phyloP scores from a whole-genome alignment of 345 rosid genomes.

The Rhizophora apiculata region DNA sequence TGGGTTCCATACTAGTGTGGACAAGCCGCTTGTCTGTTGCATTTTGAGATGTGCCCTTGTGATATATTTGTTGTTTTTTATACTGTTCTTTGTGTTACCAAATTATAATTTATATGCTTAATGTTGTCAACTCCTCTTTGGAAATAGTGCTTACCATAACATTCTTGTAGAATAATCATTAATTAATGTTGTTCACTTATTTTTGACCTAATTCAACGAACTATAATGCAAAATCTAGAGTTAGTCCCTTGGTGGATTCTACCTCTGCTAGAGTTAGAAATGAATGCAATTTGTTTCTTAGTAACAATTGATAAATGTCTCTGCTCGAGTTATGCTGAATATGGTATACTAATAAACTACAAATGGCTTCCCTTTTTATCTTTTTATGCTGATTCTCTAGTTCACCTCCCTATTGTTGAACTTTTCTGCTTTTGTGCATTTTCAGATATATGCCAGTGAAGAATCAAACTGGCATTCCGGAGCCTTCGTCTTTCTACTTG shows the following conservation, averaged over 20 bases:
- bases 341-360: neutral
- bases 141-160: neutral
- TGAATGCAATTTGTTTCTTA: no score
- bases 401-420: conserved; percentile 1
- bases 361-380: neutral
- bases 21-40: no score
- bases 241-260: no score
- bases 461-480: conserved; percentile 89
- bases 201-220: no score
- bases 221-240: no score
- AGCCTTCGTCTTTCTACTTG: conserved; percentile 78
- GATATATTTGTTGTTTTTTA: neutral
- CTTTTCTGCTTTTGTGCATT: conserved; percentile 8
- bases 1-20: no score
- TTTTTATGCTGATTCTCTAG: neutral
- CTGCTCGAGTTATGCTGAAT: neutral
- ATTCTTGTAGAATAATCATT: no score
- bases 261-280: no score
- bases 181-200: no score
- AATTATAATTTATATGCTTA: neutral
- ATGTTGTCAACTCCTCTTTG: neutral
- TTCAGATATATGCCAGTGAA: conserved; percentile 78
- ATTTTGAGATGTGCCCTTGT: no score
- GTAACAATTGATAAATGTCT: no score
- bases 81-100: neutral